Evolutionary conservation across 2,329 filamentous ascomycete genomes (phyloP).

Genomic region (Cordyceps militaris): DNA sequence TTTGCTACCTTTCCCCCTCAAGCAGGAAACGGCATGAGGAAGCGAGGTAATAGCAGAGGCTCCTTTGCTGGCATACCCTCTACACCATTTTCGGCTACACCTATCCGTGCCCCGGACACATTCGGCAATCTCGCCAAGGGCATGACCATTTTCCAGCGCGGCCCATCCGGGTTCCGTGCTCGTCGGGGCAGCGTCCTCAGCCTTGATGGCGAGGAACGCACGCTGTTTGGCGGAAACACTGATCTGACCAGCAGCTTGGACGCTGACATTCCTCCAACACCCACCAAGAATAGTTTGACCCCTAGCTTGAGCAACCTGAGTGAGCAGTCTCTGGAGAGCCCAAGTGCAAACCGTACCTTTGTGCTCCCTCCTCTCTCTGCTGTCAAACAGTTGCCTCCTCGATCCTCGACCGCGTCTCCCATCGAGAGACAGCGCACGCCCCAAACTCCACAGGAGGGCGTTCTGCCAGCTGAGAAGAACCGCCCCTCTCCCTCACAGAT

Average conservation of each 20-base stretch:
- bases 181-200: constrained; percentile 68
- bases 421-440: constrained; percentile 56
- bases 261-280: constrained; percentile 80
- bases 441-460: constrained; percentile 69
- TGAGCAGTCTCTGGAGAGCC: constrained; percentile 37
- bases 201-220: constrained; percentile 68
- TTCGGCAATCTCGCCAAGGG: constrained; percentile 53
- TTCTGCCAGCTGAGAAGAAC: constrained; percentile 73
- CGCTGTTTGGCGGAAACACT: constrained; percentile 30
- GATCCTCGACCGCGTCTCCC: constrained; percentile 51
- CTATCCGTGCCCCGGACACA: constrained; percentile 37
- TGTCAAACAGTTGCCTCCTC: constrained; percentile 28
- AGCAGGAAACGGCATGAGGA: constrained; percentile 54
- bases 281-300: constrained; percentile 64
- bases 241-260: constrained; percentile 24
- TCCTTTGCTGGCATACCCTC: constrained; percentile 68
- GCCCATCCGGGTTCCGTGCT: constrained; percentile 35
- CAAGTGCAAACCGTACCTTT: constrained; percentile 40
- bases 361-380: constrained; percentile 36
- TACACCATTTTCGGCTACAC: constrained; percentile 67
- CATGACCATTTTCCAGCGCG: constrained; percentile 60
- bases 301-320: constrained; percentile 35
- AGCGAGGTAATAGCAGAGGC: constrained; percentile 55
- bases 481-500: constrained; percentile 72
- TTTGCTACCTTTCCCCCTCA: constrained; percentile 60